Evolutionary conservation across 768 basidiomycete species (phyloP), one percentile per base, ranked within the genome.

Genomic region (Pulveroboletus sp.): DNA sequence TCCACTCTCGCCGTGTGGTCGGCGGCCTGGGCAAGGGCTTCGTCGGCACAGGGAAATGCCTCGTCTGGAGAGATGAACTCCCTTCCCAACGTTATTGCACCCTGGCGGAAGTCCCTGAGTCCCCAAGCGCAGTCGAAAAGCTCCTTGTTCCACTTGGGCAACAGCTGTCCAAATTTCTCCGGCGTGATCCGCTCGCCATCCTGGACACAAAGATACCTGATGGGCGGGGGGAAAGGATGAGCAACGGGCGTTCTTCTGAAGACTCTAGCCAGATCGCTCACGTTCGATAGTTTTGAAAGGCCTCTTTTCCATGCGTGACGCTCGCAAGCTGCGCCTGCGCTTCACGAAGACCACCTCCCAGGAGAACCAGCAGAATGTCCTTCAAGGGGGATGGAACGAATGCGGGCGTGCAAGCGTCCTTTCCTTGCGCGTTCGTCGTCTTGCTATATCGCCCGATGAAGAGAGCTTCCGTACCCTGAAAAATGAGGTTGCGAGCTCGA

Each of bases 391-490:
- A 20, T 0, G 46, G 20, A 6, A 53, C 10, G n/a, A 55, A 48
- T 0, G 51, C 43, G 6, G 51, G 54, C 5, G 29, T 43, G 24
- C 54, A 55, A 7, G 1, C 2, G 1, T 55, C 43, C 23, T 1
- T 23, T 1, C 46, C 51, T 17, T 24, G 53, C 7, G 3, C 0
- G 11, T 49, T 49, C 0, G 39, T 49, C 0, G 47, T 49, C 32
- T 55, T 55, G 51, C 54, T 53, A 10, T 53, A 55, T 16, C 54
- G 47, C 1, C 1, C n/a, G 1, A 55, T 19, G 0, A 27, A 12
- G 1, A 55, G 3, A 1, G 43, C 26, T 3, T 55, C 54, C 1
- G 5, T 12, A 0, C 47, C 55, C 6, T 56, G 47, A 32, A 56
- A 56, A 0, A 46, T 1, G 0, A 56, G 9, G 17, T 53, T 56